Conservation (phyloP, 1,139 yeast species). For the Pichia sp. region DNA sequence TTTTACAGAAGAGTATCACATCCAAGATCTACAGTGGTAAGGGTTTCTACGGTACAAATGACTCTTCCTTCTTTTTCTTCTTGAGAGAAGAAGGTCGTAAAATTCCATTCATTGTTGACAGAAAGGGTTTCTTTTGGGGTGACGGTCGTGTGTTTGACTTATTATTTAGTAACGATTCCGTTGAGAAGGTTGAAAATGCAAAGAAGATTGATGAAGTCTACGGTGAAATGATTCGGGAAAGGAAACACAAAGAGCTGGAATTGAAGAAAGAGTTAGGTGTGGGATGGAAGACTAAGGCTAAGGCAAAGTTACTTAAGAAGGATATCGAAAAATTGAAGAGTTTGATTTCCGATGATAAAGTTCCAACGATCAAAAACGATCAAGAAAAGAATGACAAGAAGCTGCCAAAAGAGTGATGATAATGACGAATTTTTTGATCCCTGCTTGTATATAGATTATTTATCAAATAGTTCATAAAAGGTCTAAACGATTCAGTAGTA, state of each 20-base stretch:
- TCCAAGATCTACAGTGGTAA: conserved; percentile 77
- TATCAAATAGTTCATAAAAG: background rate
- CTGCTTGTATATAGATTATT: too few species aligned
- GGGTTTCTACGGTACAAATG: conserved; percentile 82
- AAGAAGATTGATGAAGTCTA: conserved; percentile 46
- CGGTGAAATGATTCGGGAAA: conserved; percentile 28
- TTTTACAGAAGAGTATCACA: conserved; percentile 49
- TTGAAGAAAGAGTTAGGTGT: conserved; percentile 39
- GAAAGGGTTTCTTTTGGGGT: conserved; percentile 88
- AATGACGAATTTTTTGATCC: too few species aligned
- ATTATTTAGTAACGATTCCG: conserved; percentile 68
- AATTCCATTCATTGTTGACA: conserved; percentile 71
- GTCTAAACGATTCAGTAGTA: conserved; percentile 8
- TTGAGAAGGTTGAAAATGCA: conserved; percentile 73
- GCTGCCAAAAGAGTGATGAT: too few species aligned
- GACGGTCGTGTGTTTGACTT: conserved; percentile 83
- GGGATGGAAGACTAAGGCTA: conserved; percentile 29
- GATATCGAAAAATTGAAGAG: conserved; percentile 24
- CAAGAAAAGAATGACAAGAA: too few species aligned
- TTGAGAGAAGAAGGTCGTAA: conserved; percentile 50
- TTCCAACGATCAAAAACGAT: conserved; percentile 6
- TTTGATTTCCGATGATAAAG: conserved; percentile 25
- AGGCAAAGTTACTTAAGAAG: conserved; percentile 25
- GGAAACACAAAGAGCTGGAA: conserved; percentile 22
- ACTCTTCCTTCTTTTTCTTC: conserved; percentile 67